Conservation (phyloP, 75 land plant genomes). For the Larix kaempferi region DNA sequence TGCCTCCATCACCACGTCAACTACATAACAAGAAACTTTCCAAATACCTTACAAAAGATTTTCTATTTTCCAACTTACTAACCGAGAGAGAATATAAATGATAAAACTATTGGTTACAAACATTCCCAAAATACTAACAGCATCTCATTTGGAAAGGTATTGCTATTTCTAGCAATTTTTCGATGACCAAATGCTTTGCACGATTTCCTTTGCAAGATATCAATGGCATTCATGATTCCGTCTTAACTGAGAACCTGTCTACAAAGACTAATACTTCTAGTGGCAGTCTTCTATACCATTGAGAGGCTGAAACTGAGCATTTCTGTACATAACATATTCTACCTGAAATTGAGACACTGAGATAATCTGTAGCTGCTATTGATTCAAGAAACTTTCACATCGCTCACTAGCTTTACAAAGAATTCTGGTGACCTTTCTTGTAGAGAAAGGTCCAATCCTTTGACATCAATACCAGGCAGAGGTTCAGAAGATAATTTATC, state of each 20-base stretch:
- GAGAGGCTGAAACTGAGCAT: not conserved
- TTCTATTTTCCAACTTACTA: no score
- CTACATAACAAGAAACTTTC: no score
- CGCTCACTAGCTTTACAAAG: conserved; percentile 1
- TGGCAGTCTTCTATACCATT: not conserved
- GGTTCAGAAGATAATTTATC: not conserved
- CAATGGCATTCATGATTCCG: not conserved
- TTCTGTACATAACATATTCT: no score
- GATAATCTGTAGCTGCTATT: not conserved
- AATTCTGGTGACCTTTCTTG: conserved; percentile 2
- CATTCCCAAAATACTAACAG: no score
- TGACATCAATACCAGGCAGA: conserved; percentile 24
- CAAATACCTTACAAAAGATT: no score
- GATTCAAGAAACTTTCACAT: conserved; percentile 8
- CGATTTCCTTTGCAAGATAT: conserved; percentile 1
- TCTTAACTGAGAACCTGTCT: not conserved
- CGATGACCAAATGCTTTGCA: conserved; percentile 1
- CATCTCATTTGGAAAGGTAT: not conserved
- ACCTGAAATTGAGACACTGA: conserved; percentile 5
- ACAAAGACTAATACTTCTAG: not conserved
- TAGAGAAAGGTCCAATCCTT: not conserved
- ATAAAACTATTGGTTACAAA: no score
- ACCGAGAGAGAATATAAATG: no score
- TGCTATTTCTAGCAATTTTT: not conserved
- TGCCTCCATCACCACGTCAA: no score